These are phyloP conservation scores for Aspergillus carbonarius DNA, from an alignment of 2,329 filamentous ascomycete species.

Conservation along the genomic window DNA sequence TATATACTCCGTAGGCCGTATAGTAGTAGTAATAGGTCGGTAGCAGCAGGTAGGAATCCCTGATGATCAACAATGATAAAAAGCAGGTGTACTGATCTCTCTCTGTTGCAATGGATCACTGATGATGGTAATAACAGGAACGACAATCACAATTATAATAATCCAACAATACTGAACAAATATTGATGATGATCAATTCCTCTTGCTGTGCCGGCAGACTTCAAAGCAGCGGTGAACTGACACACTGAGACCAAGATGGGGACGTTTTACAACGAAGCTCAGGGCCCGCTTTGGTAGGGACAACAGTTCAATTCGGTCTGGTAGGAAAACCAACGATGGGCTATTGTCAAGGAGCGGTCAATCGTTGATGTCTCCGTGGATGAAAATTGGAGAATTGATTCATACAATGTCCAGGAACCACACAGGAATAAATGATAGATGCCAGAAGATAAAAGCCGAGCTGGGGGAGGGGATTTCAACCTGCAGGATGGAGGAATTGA, in stretches of 20 bases:
- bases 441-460: not conserved
- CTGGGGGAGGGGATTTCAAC: not conserved
- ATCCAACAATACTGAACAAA: no score
- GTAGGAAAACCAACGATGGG: not conserved
- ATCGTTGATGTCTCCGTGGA: slow-evolving; percentile 6
- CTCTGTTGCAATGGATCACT: not conserved
- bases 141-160: no score
- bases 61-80: not conserved
- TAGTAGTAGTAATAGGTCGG: not conserved
- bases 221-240: slow-evolving; percentile 16
- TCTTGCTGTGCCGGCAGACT: not conserved
- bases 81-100: no score
- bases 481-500: not conserved
- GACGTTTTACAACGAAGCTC: not conserved
- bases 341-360: slow-evolving; percentile 17
- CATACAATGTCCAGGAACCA: not conserved
- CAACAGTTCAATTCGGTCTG: not conserved
- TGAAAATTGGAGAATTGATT: not conserved
- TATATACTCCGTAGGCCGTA: not conserved
- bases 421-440: not conserved
- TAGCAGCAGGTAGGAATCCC: not conserved
- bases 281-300: not conserved
- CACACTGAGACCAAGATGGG: not conserved
- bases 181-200: no score
- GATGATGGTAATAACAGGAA: no score